A percentile compares a stretch with the other conserved stretches of the same genome.
These are phyloP conservation scores for Acanthamoeba divionensis DNA, from an alignment of 208 protist genomes.

Conservation along the genomic window DNA sequence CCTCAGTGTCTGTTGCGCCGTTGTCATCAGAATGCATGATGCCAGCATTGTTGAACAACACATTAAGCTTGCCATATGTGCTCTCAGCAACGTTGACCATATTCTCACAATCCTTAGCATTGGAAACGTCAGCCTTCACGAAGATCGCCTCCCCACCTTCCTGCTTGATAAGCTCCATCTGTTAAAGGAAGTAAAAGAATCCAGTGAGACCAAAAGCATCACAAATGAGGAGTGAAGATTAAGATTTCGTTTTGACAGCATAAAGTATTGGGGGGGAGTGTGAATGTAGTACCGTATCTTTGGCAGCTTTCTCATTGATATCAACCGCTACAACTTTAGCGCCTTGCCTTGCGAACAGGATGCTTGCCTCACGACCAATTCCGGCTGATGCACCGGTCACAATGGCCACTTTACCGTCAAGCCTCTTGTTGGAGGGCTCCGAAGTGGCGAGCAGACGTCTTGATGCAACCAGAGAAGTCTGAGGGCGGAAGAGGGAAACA, in stretches of 20 bases:
- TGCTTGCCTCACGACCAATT: slow-evolving; percentile 70
- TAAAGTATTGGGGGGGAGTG: neutral
- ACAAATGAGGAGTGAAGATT: too few species aligned
- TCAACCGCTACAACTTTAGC: slow-evolving; percentile 65
- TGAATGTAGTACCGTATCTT: neutral
- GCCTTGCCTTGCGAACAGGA: slow-evolving; percentile 78
- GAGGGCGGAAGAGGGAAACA: too few species aligned
- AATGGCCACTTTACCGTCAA: slow-evolving; percentile 74
- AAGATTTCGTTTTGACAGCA: too few species aligned
- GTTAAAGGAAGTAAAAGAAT: too few species aligned
- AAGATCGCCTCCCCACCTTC: slow-evolving; percentile 62
- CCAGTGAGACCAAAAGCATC: too few species aligned
- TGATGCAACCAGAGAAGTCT: too few species aligned
- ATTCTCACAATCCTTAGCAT: slow-evolving; percentile 66
- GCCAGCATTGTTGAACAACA: slow-evolving; percentile 83
- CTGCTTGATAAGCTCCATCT: slow-evolving; percentile 50
- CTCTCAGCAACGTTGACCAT: slow-evolving; percentile 75
- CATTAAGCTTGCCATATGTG: slow-evolving; percentile 78
- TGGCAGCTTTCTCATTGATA: slow-evolving; percentile 49
- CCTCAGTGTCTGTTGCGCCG: slow-evolving; percentile 65
- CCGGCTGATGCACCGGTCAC: slow-evolving; percentile 73
- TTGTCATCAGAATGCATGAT: slow-evolving; percentile 79
- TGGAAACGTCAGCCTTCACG: slow-evolving; percentile 69
- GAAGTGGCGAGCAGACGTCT: neutral
- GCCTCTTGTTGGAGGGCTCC: neutral